phyloP scores from a whole-genome alignment of 352 stramenopile genomes.

The Globisporangium orthogonon region DNA sequence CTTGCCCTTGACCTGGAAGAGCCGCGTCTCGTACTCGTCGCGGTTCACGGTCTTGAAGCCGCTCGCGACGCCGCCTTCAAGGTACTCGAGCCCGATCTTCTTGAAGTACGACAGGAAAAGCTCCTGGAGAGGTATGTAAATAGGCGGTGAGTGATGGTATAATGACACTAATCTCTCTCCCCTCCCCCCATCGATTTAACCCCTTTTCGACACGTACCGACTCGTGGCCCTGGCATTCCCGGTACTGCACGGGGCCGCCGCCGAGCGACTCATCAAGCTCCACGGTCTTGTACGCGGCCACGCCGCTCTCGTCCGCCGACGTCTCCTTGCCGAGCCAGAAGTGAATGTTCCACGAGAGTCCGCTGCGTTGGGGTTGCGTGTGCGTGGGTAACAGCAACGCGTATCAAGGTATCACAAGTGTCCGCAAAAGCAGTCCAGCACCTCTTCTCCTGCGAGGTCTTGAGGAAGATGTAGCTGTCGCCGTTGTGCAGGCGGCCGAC shows the following conservation, averaged over 20 bases:
- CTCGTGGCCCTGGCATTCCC: slow-evolving; percentile 75
- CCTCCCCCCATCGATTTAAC: not conserved
- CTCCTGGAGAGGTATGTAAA: slow-evolving; percentile 19
- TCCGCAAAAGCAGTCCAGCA: slow-evolving; percentile 4
- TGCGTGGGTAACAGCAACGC: not conserved
- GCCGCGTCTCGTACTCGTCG: slow-evolving; percentile 75
- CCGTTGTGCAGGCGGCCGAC: slow-evolving; percentile 91
- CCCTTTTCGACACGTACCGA: slow-evolving; percentile 24
- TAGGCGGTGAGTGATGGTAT: not conserved
- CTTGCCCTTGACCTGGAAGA: slow-evolving; percentile 91
- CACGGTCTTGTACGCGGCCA: slow-evolving; percentile 95
- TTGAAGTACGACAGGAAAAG: slow-evolving; percentile 95
- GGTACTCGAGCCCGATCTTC: slow-evolving; percentile 84
- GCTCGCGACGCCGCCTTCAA: slow-evolving; percentile 89
- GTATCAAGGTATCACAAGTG: too few species aligned
- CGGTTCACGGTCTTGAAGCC: slow-evolving; percentile 92
- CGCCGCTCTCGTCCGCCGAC: slow-evolving; percentile 89
- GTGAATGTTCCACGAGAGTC: slow-evolving; percentile 89
- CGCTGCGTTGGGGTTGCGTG: slow-evolving; percentile 13
- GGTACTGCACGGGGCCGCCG: slow-evolving; percentile 90
- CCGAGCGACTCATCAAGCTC: slow-evolving; percentile 94
- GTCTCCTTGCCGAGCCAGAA: slow-evolving; percentile 95
- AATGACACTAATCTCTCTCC: too few species aligned
- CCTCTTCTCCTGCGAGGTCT: slow-evolving; percentile 58
- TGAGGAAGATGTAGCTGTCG: slow-evolving; percentile 96